phyloP scores from a whole-genome alignment of 345 rosid genomes.

The Citrus sinensis region DNA sequence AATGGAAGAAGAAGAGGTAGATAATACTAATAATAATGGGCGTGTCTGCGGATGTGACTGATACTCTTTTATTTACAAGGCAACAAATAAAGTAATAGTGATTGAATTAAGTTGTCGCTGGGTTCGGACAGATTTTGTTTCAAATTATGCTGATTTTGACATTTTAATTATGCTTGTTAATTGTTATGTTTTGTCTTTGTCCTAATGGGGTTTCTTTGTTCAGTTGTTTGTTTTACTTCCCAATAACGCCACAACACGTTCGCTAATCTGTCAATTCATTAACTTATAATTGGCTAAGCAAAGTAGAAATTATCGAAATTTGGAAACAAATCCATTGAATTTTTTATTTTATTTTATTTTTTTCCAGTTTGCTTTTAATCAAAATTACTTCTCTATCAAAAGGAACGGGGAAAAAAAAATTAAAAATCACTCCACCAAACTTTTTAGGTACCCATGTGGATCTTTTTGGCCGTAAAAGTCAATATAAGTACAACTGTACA shows the following conservation, averaged over 20 bases:
- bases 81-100: neutral
- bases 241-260: neutral
- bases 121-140: neutral
- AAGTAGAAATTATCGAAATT: neutral
- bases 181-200: neutral
- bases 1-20: neutral
- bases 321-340: neutral
- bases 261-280: neutral
- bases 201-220: neutral
- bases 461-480: no score
- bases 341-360: neutral
- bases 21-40: neutral
- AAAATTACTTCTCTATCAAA: no score
- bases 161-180: neutral
- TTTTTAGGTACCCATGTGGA: no score
- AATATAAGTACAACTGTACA: no score
- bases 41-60: neutral
- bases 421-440: neutral
- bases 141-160: neutral
- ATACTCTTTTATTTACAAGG: neutral
- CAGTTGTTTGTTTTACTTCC: neutral
- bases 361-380: no score
- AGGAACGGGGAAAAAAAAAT: no score
- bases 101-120: neutral
- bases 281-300: neutral